Percentiles rank a stretch among this genome's conserved stretches.
These are phyloP conservation scores for Lycium ferocissimum DNA, from an alignment of 257 asterid species.

Conservation along the genomic window DNA sequence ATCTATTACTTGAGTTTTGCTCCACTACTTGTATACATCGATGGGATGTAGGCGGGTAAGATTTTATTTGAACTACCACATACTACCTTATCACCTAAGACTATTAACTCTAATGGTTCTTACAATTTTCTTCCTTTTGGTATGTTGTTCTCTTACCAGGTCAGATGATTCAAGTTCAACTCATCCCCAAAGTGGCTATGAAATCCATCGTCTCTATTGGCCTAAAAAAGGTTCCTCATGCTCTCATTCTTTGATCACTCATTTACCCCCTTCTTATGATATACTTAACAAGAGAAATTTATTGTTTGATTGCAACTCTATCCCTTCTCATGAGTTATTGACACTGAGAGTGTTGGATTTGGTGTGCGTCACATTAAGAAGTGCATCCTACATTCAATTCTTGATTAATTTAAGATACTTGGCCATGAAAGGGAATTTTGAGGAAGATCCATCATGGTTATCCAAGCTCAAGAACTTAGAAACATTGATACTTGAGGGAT, in stretches of 20 bases:
- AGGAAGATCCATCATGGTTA: background rate
- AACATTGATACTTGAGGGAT: slow-evolving; percentile 10
- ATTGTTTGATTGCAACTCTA: background rate
- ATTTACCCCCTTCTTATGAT: background rate
- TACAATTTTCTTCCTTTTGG: background rate
- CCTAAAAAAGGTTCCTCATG: background rate
- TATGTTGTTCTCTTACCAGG: background rate
- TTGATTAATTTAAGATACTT: slow-evolving; percentile 29
- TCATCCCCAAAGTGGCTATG: background rate
- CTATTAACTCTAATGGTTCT: background rate
- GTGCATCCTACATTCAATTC: background rate
- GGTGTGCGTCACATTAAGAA: background rate
- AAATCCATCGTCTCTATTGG: background rate
- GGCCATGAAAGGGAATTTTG: background rate
- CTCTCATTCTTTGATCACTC: background rate
- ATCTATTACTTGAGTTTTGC: slow-evolving; percentile 36
- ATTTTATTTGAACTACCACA: background rate
- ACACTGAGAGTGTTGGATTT: slow-evolving; percentile 35
- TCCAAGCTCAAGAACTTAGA: slow-evolving; percentile 23
- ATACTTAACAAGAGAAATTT: background rate
- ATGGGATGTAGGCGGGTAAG: background rate
- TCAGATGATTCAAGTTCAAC: background rate
- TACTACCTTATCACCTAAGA: background rate
- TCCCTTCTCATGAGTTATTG: background rate
- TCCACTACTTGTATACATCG: background rate